These are phyloP conservation scores for Fusarium pseudonygamai DNA, from an alignment of 2,329 filamentous ascomycete genomes.

Conservation along the genomic window DNA sequence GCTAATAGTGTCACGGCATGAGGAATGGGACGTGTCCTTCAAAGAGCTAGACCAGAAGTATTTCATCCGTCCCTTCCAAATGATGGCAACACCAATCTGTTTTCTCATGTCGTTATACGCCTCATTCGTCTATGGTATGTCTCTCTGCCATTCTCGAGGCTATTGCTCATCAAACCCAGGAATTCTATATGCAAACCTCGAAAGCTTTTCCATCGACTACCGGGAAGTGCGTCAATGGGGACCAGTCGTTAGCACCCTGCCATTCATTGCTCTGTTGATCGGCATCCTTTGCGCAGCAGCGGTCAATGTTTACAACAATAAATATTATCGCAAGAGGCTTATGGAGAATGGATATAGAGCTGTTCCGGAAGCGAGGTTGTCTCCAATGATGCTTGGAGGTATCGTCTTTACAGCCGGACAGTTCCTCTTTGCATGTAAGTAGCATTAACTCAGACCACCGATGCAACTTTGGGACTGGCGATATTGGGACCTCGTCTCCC, in stretches of 20 bases:
- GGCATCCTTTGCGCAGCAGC: not conserved
- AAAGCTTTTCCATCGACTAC: not conserved
- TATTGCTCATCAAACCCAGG: not conserved
- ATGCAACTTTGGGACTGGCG: too few relatives aligned
- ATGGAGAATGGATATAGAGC: not conserved
- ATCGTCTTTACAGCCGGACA: not conserved
- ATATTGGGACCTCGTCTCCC: not conserved
- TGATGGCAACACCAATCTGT: not conserved
- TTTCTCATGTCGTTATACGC: not conserved
- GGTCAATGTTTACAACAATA: not conserved
- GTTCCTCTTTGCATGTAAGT: not conserved
- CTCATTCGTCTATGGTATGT: not conserved
- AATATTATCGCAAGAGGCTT: not conserved
- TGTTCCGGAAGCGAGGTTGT: not conserved
- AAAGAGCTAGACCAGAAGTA: not conserved
- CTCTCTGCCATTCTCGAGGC: accelerated
- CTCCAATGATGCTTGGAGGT: not conserved
- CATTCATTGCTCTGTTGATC: not conserved
- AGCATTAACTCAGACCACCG: too few relatives aligned
- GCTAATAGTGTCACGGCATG: not conserved
- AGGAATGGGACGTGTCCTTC: not conserved
- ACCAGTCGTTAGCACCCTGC: not conserved
- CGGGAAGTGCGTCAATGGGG: not conserved
- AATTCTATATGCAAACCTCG: not conserved
- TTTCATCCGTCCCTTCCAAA: not conserved